A percentile compares a stretch with the other conserved stretches of the same genome.
Evolutionary conservation across 805 yeast species (phyloP).

Genomic region (Spathaspora gorwiae): DNA sequence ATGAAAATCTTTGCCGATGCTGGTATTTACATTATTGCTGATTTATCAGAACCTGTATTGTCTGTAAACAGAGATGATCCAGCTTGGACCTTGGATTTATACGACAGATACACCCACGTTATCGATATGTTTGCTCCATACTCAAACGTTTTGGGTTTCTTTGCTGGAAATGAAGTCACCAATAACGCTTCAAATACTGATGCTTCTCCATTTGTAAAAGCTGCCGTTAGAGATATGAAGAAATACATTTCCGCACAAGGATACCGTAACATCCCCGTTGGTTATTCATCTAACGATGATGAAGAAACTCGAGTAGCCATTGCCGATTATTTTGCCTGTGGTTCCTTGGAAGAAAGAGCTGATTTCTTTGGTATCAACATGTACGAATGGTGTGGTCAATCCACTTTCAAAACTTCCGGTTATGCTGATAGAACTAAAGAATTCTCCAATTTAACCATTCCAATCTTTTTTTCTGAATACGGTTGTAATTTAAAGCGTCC

Average conservation of each 20-base stretch:
- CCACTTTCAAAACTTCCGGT: slow-evolving; percentile 59
- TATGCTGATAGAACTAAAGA: slow-evolving; percentile 68
- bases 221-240: slow-evolving; percentile 89
- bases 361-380: slow-evolving; percentile 83
- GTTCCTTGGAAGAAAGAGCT: slow-evolving; percentile 56
- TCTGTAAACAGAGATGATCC: slow-evolving; percentile 80
- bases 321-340: slow-evolving; percentile 87
- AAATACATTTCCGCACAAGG: slow-evolving; percentile 59
- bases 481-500: slow-evolving; percentile 79
- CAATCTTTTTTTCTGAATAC: slow-evolving; percentile 82
- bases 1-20: slow-evolving; percentile 43
- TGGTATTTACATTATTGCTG: slow-evolving; percentile 42
- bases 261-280: slow-evolving; percentile 84
- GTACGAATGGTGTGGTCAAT: slow-evolving; percentile 83
- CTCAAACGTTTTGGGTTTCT: slow-evolving; percentile 83
- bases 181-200: slow-evolving; percentile 78
- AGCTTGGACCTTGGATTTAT: slow-evolving; percentile 67
- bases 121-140: slow-evolving; percentile 76
- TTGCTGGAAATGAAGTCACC: slow-evolving; percentile 96
- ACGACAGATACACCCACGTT: slow-evolving; percentile 73
- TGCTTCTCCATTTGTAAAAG: slow-evolving; percentile 92
- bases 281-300: slow-evolving; percentile 91
- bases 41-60: slow-evolving; percentile 60
- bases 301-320: slow-evolving; percentile 69
- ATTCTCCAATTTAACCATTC: slow-evolving; percentile 68